These are phyloP conservation scores for Xylaria venustula DNA, from an alignment of 495 filamentous ascomycete genomes.

Conservation along the genomic window DNA sequence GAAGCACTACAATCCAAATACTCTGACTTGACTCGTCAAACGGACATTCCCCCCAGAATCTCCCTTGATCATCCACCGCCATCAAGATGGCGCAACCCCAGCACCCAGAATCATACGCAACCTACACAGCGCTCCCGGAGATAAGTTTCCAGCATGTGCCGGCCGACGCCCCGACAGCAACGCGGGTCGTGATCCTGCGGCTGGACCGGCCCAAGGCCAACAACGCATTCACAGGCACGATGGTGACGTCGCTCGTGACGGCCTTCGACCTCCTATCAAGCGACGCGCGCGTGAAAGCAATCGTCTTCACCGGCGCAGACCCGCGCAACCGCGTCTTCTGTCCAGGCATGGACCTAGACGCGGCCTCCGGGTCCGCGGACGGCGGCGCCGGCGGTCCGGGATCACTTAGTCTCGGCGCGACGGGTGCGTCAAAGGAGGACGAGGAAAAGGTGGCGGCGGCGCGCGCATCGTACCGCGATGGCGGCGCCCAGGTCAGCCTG, in stretches of 20 bases:
- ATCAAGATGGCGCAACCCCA: background rate
- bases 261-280: constrained; percentile 55
- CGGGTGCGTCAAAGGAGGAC: background rate
- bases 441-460: constrained; percentile 3
- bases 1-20: too few species aligned
- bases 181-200: constrained; percentile 55
- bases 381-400: background rate
- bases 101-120: constrained; percentile 21
- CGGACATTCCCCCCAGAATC: background rate
- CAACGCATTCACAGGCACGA: constrained; percentile 62
- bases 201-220: constrained; percentile 57
- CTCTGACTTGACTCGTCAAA: too few species aligned
- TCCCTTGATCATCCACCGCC: background rate
- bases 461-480: constrained; percentile 33
- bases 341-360: constrained; percentile 65
- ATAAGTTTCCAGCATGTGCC: constrained; percentile 57
- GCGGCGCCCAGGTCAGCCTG: constrained; percentile 55
- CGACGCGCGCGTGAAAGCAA: constrained; percentile 54
- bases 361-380: constrained; percentile 35
- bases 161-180: constrained; percentile 43
- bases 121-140: constrained; percentile 40
- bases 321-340: constrained; percentile 59
- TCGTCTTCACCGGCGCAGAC: constrained; percentile 47
- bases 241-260: constrained; percentile 54
- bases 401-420: background rate